Conservation (phyloP, 1,139 yeast genomes). For the Tardiomyces depauwii region DNA sequence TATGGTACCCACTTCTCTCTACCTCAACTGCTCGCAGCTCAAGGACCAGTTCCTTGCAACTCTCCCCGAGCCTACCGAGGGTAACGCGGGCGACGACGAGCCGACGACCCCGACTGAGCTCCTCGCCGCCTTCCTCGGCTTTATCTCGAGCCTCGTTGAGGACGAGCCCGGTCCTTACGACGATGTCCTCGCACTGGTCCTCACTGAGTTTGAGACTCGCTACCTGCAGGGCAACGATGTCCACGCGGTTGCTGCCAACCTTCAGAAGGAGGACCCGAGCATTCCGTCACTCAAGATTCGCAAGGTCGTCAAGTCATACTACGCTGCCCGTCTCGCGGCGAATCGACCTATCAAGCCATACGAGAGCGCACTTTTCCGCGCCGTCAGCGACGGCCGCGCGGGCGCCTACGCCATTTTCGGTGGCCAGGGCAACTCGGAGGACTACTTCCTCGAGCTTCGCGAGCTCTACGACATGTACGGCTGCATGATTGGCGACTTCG, state of each 20-base stretch:
- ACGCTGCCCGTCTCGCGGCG: slow-evolving; percentile 41
- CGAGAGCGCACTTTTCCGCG: slow-evolving; percentile 52
- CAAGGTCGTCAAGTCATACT: slow-evolving; percentile 62
- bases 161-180: slow-evolving; percentile 45
- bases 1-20: slow-evolving; percentile 72
- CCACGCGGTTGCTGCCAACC: slow-evolving; percentile 74
- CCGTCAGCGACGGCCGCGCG: slow-evolving; percentile 47
- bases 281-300: slow-evolving; percentile 47
- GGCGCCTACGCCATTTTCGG: slow-evolving; percentile 80
- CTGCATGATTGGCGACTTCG: slow-evolving; percentile 62
- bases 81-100: slow-evolving; percentile 76
- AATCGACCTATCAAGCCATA: slow-evolving; percentile 41
- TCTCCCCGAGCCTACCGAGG: slow-evolving; percentile 71
- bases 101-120: slow-evolving; percentile 85
- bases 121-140: slow-evolving; percentile 75
- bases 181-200: slow-evolving; percentile 57
- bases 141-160: slow-evolving; percentile 48
- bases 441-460: slow-evolving; percentile 92
- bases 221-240: slow-evolving; percentile 72
- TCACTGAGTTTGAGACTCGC: slow-evolving; percentile 74
- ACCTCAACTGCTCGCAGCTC: slow-evolving; percentile 74
- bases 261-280: slow-evolving; percentile 31
- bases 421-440: slow-evolving; percentile 98
- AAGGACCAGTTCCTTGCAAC: slow-evolving; percentile 74
- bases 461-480: slow-evolving; percentile 70